Conservation (phyloP, 1,284 basidiomycete genomes). For the Cutaneotrichosporon arboriforme region DNA sequence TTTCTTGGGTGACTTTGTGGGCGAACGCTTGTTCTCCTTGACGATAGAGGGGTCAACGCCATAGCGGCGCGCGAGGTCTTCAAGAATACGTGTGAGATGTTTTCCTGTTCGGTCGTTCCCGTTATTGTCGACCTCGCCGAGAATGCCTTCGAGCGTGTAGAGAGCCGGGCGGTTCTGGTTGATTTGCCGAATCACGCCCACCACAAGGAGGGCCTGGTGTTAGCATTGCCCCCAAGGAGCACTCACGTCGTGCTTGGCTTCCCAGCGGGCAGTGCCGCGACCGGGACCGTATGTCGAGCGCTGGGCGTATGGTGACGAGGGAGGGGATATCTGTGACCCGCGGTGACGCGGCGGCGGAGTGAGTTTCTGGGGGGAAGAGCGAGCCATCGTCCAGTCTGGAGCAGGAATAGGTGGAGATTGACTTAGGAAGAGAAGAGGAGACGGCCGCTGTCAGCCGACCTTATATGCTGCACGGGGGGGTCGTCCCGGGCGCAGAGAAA, state of each 20-base stretch:
- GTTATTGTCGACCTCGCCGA: constrained; percentile 6
- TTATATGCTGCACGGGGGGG: too few species aligned
- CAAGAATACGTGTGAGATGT: not conserved
- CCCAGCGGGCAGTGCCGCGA: not conserved
- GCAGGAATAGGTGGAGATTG: too few species aligned
- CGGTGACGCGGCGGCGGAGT: too few species aligned
- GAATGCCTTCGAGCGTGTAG: constrained; percentile 2
- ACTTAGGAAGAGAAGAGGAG: too few species aligned
- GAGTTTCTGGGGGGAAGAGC: too few species aligned
- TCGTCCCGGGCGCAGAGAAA: too few species aligned
- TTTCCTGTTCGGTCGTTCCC: constrained; percentile 3
- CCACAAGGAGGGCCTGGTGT: not conserved
- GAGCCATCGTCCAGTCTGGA: too few species aligned
- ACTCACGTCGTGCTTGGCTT: not conserved
- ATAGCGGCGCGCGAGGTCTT: not conserved
- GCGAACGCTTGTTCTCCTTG: not conserved
- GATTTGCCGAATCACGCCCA: not conserved
- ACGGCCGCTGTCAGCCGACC: too few species aligned
- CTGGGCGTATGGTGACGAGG: too few species aligned
- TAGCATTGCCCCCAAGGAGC: not conserved
- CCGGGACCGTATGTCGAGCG: too few species aligned
- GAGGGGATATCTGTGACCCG: too few species aligned
- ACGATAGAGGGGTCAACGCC: not conserved
- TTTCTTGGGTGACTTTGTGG: not conserved
- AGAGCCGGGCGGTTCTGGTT: not conserved